Evolutionary conservation across 2,329 filamentous ascomycete species (phyloP).

Genomic region (Setomelanomma holmii): DNA sequence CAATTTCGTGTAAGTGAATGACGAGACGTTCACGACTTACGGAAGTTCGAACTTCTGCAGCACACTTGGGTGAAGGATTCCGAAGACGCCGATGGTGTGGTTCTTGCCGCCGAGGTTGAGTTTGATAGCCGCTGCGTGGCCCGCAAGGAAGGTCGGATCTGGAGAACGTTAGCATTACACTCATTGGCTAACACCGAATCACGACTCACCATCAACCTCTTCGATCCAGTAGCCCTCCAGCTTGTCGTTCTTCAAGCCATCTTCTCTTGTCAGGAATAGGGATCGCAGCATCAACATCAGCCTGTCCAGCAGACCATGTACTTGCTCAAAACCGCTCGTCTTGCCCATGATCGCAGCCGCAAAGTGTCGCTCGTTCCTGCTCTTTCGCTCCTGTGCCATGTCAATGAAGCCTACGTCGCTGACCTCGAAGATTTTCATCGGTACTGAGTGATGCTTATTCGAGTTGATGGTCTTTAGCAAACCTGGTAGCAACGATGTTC

Average conservation of each 20-base stretch:
- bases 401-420: slow-evolving; percentile 95
- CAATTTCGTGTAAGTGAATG: slow-evolving; percentile 9
- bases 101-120: slow-evolving; percentile 77
- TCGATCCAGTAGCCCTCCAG: slow-evolving; percentile 89
- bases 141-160: slow-evolving; percentile 89
- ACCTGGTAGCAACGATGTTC: slow-evolving; percentile 84
- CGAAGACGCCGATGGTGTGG: slow-evolving; percentile 83
- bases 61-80: slow-evolving; percentile 91
- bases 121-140: slow-evolving; percentile 86
- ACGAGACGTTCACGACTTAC: slow-evolving; percentile 62
- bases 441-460: slow-evolving; percentile 87
- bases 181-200: neutral
- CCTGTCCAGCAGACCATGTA: slow-evolving; percentile 92
- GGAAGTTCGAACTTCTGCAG: slow-evolving; percentile 92
- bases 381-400: slow-evolving; percentile 78
- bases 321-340: slow-evolving; percentile 91
- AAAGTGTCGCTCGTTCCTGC: slow-evolving; percentile 90
- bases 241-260: slow-evolving; percentile 64
- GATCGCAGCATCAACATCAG: slow-evolving; percentile 90
- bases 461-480: slow-evolving; percentile 92
- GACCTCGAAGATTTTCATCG: slow-evolving; percentile 91
- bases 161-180: slow-evolving; percentile 13
- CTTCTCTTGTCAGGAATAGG: slow-evolving; percentile 78
- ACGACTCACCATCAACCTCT: slow-evolving; percentile 74
- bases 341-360: slow-evolving; percentile 96